phyloP scores from a whole-genome alignment of 2,329 filamentous ascomycete genomes.

The Leptoxyphium fumago region DNA sequence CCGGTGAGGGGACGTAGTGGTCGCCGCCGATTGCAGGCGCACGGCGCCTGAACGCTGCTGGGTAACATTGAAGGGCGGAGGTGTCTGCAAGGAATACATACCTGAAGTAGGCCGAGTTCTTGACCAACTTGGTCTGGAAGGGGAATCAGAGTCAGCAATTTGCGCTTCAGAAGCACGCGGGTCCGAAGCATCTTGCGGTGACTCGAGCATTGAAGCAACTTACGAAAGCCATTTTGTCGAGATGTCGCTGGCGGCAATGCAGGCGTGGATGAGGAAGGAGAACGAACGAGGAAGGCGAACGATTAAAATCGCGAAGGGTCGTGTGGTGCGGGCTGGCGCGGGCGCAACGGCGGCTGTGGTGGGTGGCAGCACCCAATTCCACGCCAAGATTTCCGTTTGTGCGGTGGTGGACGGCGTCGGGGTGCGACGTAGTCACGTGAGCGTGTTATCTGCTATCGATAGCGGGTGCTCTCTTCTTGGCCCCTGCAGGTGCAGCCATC shows the following conservation, averaged over 20 bases:
- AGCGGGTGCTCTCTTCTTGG: too few relatives aligned
- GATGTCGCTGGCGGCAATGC: background rate
- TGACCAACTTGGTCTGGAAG: slow-evolving; percentile 75
- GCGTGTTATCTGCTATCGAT: too few relatives aligned
- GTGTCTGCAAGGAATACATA: slow-evolving; percentile 34
- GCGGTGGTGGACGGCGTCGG: background rate
- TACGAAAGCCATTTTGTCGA: slow-evolving; percentile 33
- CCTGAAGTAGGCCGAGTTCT: slow-evolving; percentile 99
- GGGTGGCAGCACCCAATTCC: background rate
- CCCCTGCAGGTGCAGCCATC: too few relatives aligned
- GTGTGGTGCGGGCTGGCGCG: too few relatives aligned
- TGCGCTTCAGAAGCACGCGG: slow-evolving; percentile 70
- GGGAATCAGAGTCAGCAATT: slow-evolving; percentile 92
- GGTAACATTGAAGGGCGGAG: background rate
- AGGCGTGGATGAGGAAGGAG: background rate
- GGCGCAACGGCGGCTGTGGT: background rate
- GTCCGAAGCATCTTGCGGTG: slow-evolving; percentile 98
- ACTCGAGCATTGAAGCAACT: slow-evolving; percentile 41
- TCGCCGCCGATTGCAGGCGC: background rate
- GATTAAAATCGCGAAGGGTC: too few relatives aligned
- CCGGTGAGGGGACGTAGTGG: background rate
- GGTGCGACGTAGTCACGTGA: too few relatives aligned
- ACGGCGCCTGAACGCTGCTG: background rate
- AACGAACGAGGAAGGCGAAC: background rate
- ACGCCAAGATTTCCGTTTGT: background rate